Evolutionary conservation across 345 rosid genomes (phyloP), one percentile per base, ranked within the genome.

Genomic region (Acer saccharum): DNA sequence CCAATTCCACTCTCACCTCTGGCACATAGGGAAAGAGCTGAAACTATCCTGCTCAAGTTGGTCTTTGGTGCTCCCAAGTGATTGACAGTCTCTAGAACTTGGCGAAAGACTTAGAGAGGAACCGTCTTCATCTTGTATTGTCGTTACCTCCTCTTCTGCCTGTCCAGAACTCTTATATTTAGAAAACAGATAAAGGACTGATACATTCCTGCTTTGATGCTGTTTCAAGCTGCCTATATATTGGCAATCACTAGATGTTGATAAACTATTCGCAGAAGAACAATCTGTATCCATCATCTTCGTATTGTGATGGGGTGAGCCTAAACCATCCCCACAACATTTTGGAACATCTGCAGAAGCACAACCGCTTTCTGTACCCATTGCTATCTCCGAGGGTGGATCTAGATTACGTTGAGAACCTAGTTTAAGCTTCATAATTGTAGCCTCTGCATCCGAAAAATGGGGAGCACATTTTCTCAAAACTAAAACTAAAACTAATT

Each of bases 401-500:
- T 35, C 70, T 25, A 60, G 68, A 14, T 74, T 86, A 1, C 84
- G 83, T 61, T 78, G 89, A 78, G 97, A 90, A 66, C 98, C 98
- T 65, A 74, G 74, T 80, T 87, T 91, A 52, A 94, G 96, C 94
- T 89, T 94, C 72, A 90, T 68, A 43, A 94, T 82, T 11, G 97
- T 94, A 29, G 92, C 79, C 83, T 94, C 97, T 92, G 89, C 86
- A 77, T 32, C 64, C 21, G 68, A 70, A 25, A 55, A 71, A 55
- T 75, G 52, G 11, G n/a, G 5, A 62, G 12, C 7, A 48, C 14
- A 20, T 44, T 54, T 23, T 68, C 8, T 3, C 32, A 68, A n/a
- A 68, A 25, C 27, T 25, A 29, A 29, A 29, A 68, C 25, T 35
- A 35, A 35, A 8, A 43, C 46, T 69, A 21, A 2, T 50, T 46